Conservation (phyloP, 176 grass and related monocot species). For the Lolium rigidum region DNA sequence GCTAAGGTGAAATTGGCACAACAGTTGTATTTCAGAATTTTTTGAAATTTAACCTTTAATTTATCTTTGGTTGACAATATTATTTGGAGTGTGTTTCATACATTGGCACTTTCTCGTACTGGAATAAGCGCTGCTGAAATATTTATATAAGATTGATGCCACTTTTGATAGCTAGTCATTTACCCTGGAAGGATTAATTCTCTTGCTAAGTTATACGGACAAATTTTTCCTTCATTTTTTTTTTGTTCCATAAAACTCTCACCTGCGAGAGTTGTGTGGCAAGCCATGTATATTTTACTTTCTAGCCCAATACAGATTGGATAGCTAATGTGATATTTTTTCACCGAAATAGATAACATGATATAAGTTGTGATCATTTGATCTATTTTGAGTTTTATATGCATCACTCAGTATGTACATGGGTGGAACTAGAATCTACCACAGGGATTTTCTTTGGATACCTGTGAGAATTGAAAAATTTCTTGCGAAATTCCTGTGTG, state of each 20-base stretch:
- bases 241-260: neutral
- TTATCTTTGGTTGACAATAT: neutral
- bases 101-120: neutral
- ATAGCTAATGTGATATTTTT: neutral
- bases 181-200: neutral
- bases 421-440: constrained; percentile 17
- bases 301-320: neutral
- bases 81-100: neutral
- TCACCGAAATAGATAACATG: neutral
- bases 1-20: constrained; percentile 70
- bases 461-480: neutral
- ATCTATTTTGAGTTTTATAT: neutral
- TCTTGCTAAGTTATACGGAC: neutral
- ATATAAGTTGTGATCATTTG: constrained; percentile 8
- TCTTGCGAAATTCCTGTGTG: neutral
- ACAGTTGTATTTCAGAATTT: constrained; percentile 1
- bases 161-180: constrained; percentile 17
- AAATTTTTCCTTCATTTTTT: neutral
- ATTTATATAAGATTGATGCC: neutral
- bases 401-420: neutral
- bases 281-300: neutral
- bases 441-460: neutral
- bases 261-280: neutral
- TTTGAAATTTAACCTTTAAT: neutral
- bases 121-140: neutral